Conservation (phyloP, 2,329 filamentous ascomycete genomes). For the Arthrobotrys sinensis region DNA sequence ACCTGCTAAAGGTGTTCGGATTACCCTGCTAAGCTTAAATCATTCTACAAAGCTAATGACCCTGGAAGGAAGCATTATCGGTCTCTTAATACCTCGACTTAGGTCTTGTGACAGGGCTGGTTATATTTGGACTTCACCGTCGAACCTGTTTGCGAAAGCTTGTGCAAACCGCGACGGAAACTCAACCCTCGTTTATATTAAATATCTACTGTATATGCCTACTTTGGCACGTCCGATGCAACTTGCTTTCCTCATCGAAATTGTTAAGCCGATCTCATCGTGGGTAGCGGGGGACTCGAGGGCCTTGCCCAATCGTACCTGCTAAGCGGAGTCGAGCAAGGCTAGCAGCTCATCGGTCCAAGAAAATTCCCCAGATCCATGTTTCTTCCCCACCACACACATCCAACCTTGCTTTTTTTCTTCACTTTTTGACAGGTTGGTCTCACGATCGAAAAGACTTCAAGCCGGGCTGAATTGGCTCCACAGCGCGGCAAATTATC, state of each 20-base stretch:
- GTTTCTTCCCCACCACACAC: conserved; percentile 41
- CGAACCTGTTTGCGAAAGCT: conserved; percentile 5
- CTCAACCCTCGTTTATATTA: not conserved
- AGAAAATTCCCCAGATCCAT: conserved; percentile 49
- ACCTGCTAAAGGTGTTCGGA: conserved; percentile 54
- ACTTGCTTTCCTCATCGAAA: conserved; percentile 4
- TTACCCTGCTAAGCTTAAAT: conserved; percentile 42
- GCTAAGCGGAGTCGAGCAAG: conserved; percentile 21
- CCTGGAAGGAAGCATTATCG: not conserved
- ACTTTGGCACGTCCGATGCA: not conserved
- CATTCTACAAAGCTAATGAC: not conserved
- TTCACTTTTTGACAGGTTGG: conserved; percentile 18
- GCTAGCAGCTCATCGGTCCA: conserved; percentile 15
- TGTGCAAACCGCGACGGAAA: not conserved
- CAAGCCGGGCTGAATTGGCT: conserved; percentile 18
- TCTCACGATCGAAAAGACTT: conserved; percentile 16
- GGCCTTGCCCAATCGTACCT: conserved; percentile 5
- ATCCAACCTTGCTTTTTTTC: conserved; percentile 37
- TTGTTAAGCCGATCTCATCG: conserved; percentile 16
- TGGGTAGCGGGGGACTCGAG: not conserved
- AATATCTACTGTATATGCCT: conserved; percentile 8
- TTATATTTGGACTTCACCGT: not conserved
- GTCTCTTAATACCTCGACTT: not conserved
- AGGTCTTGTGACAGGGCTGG: not conserved
- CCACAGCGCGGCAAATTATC: conserved; percentile 28